Evolutionary conservation across 208 protist species (phyloP), one percentile per base, ranked within the genome.

Genomic region (Leishmania tropica): DNA sequence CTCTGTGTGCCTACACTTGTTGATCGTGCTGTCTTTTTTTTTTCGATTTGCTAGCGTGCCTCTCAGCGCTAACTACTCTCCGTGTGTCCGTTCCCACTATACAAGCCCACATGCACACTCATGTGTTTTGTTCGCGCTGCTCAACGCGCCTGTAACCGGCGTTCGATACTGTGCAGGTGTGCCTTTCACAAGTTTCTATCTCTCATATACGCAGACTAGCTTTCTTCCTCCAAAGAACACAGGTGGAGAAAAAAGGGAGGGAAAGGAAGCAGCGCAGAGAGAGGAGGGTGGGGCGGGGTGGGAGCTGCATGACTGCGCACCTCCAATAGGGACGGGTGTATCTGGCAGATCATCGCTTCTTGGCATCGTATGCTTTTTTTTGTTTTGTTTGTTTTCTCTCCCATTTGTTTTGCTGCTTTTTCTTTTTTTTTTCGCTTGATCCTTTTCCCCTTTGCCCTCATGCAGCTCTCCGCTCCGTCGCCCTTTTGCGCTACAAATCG

Each of bases 21-120:
- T 31, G 65, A 48, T 47, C 15, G 31, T 28, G 31, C 7, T 65
- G 24, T 10, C 28, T 72, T 54, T 35, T 72, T 76, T 56, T 65
- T 53, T 31, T 64, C 60, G 11, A 42, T 76, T 65, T 78, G 51
- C 56, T 65, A 13, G 31, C 48, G 51, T 74, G 77, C 73, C 24
- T 78, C 13, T 64, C 56, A 62, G 3, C 8, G 28, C 19, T 79
- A 13, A 21, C 65, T 65, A 79, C 10, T 78, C 37, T 58, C 42
- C 54, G 11, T 45, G 35, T 71, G n/a, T 51, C 2, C 6, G 37
- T 24, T 24, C 35, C n/a, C 19, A 35, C 58, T 15, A 28, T 47
- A 79, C 54, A 35, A 4, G 21, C 37, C 24, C 75, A 65, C 75
- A 31, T 35, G n/a, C 11, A 48, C 75, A 67, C 31, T 13, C 54